A percentile compares a stretch with the other conserved stretches of the same genome.
Evolutionary conservation across 148 eudicot genomes (phyloP).

Genomic region (Heliamphora exappendiculata): DNA sequence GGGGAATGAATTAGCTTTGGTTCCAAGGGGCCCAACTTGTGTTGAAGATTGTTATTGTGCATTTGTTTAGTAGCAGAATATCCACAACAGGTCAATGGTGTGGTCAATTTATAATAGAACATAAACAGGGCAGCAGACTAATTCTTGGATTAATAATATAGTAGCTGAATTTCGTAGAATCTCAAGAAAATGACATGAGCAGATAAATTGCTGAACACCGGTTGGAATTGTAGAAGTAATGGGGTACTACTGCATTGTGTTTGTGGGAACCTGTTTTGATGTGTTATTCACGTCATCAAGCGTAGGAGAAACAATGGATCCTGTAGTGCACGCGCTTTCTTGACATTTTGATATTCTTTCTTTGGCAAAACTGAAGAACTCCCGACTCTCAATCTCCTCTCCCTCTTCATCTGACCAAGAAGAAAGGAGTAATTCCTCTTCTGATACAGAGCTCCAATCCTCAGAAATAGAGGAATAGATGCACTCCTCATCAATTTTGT

Average conservation of each 20-base stretch:
- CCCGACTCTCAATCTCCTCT: slow-evolving; percentile 6
- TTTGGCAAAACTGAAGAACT: slow-evolving; percentile 11
- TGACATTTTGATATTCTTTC: slow-evolving; percentile 13
- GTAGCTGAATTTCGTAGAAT: too few species aligned
- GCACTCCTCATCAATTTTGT: slow-evolving; percentile 24
- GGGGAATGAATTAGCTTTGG: slow-evolving; percentile 74
- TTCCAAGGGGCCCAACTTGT: slow-evolving; percentile 86
- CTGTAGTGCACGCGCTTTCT: not conserved
- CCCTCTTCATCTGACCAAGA: slow-evolving; percentile 13
- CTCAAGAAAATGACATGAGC: too few species aligned
- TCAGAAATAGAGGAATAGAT: slow-evolving; percentile 13
- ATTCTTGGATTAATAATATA: too few species aligned
- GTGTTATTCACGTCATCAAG: slow-evolving; percentile 5
- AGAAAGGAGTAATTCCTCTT: slow-evolving; percentile 3
- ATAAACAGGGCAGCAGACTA: too few species aligned
- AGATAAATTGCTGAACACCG: slow-evolving; percentile 17
- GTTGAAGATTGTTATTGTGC: too few species aligned
- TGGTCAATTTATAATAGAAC: too few species aligned
- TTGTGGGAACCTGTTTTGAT: slow-evolving; percentile 6
- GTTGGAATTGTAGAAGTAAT: slow-evolving; percentile 24
- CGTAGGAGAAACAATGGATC: not conserved
- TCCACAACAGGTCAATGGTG: too few species aligned
- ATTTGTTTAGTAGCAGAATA: too few species aligned
- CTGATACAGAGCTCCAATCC: slow-evolving; percentile 8
- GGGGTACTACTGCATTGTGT: slow-evolving; percentile 10